Evolutionary conservation across 2,329 filamentous ascomycete genomes (phyloP), one percentile per base, ranked within the genome.

Genomic region (Gaeumannomyces sp.): DNA sequence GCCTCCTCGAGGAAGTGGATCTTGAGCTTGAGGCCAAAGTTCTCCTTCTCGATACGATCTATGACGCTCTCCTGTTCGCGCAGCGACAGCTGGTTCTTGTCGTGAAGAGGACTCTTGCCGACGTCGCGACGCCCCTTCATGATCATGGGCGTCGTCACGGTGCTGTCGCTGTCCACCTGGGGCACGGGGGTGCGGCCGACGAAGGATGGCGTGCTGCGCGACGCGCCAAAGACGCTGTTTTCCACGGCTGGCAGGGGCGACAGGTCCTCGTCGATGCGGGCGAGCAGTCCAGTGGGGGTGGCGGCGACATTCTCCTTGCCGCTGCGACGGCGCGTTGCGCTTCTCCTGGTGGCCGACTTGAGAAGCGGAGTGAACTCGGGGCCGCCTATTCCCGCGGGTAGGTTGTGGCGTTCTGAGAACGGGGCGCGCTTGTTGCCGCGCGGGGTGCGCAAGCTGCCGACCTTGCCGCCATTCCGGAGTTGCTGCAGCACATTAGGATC

Each of bases 1-100:
- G 92, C 91, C 70, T 98, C 92, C 75, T 99, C 93, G 65, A 99
- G 83, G 75, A 96, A 99, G 76, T 98, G 93, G 64, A 98, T 97
- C 76, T 97, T 97, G 70, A 98, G 84, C 77, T 98, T 98, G 64
- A 99, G 82, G 29, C 92, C 92, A 74, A 98, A 99, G 73, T 99
- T 99, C 73, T 98, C 95, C 80, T 99, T 99, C 74, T 97, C 93
- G 71, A 99, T 94, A 73, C 91, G 91, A 78, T 97, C 92, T 70
- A 99, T 94, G 69, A 95, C 90, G 70, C 92, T 93, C 77, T 98
- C 95, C 76, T 99, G 95, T 74, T 99, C 95, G 67, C 93, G 89
- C 65, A 99, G 78, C 1, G 95, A 97, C 70, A 97, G 83, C 73
- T 96, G 89, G 71, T 97, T 97, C 27, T 93, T 93, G 70, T 95